These are phyloP conservation scores for Sporodiniella umbellata DNA, from an alignment of 371 early-diverging fungal genomes.

Conservation along the genomic window DNA sequence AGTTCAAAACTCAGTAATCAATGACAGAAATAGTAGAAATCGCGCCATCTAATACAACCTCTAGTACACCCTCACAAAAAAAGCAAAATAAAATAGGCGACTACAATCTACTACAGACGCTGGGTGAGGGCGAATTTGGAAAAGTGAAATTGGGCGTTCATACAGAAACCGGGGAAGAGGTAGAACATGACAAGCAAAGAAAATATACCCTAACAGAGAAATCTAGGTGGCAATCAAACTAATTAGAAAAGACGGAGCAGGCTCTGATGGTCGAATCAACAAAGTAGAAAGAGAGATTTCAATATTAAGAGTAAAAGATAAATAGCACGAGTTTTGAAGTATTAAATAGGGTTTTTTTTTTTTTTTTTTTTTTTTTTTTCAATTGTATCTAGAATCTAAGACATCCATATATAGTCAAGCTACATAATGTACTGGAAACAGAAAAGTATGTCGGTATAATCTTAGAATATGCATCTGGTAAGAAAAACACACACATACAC, in stretches of 20 bases:
- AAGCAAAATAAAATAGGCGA: conserved; percentile 18
- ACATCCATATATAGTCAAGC: conserved; percentile 69
- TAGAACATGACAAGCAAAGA: conserved; percentile 27
- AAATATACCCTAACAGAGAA: background rate
- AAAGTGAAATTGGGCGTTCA: conserved; percentile 96
- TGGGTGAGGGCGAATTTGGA: conserved; percentile 92
- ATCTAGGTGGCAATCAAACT: conserved; percentile 65
- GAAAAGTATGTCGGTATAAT: conserved; percentile 66
- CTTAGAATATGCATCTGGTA: conserved; percentile 69
- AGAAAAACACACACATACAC: too few species aligned
- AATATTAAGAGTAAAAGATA: conserved; percentile 52
- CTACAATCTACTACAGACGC: conserved; percentile 17
- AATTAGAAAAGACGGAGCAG: conserved; percentile 57
- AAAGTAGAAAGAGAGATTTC: conserved; percentile 77
- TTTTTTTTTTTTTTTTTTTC: too few species aligned
- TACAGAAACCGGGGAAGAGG: conserved; percentile 87
- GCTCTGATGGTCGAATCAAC: conserved; percentile 43
- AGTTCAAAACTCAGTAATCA: too few species aligned
- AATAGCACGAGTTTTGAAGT: too few species aligned
- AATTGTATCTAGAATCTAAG: conserved; percentile 55
- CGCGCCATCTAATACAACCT: too few species aligned
- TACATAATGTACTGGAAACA: conserved; percentile 76
- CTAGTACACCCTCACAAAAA: conserved; percentile 12
- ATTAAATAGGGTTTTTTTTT: too few species aligned
- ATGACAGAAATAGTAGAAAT: conserved; percentile 4